Conservation (phyloP, 306 rosid species). For the Dryas alaskensis region DNA sequence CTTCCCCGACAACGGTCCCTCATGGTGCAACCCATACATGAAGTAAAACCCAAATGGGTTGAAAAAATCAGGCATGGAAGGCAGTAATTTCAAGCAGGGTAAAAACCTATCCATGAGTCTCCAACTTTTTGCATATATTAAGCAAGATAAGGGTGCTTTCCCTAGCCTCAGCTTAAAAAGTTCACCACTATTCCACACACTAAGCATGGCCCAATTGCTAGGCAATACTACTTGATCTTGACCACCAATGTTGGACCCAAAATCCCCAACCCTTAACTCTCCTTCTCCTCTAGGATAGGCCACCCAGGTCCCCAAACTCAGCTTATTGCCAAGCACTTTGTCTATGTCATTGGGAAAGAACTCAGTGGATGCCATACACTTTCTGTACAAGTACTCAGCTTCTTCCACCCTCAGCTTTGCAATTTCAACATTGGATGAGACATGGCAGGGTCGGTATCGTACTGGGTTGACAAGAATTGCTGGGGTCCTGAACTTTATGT, state of each 20-base stretch:
- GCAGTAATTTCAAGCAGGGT: slow-evolving; percentile 66
- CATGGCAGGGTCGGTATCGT: slow-evolving; percentile 29
- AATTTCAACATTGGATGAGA: slow-evolving; percentile 53
- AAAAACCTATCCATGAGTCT: slow-evolving; percentile 61
- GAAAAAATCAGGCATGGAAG: slow-evolving; percentile 61
- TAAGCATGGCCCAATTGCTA: slow-evolving; percentile 73
- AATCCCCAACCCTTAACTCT: slow-evolving; percentile 13
- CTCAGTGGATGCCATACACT: slow-evolving; percentile 61
- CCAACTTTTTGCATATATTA: slow-evolving; percentile 58
- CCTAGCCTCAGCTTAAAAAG: slow-evolving; percentile 68
- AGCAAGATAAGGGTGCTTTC: slow-evolving; percentile 67
- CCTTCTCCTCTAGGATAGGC: slow-evolving; percentile 53
- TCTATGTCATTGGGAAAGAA: slow-evolving; percentile 81
- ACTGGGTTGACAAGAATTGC: slow-evolving; percentile 78
- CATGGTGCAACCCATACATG: slow-evolving; percentile 69
- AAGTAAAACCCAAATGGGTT: slow-evolving; percentile 87
- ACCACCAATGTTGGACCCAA: background rate
- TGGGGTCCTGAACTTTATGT: slow-evolving; percentile 65
- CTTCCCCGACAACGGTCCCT: slow-evolving; percentile 73
- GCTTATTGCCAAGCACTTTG: slow-evolving; percentile 53
- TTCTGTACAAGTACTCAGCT: slow-evolving; percentile 67
- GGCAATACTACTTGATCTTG: slow-evolving; percentile 23
- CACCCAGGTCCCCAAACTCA: slow-evolving; percentile 87
- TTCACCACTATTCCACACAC: slow-evolving; percentile 87
- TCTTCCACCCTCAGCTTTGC: slow-evolving; percentile 59